Conservation (phyloP, 257 asterid species). For the Cynanchum wilfordii region DNA sequence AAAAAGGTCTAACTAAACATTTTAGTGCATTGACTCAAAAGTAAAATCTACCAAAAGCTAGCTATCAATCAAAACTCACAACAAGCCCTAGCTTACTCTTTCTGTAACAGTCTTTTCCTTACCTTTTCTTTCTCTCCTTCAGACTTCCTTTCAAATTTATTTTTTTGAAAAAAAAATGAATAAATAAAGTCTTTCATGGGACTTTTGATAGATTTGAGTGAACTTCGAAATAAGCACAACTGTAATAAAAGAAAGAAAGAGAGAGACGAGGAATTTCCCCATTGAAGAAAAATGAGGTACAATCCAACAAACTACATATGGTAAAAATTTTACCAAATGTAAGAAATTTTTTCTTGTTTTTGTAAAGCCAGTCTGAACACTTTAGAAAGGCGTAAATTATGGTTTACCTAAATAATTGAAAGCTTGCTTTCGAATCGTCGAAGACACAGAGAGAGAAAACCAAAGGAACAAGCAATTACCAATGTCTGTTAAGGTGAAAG, state of each 20-base stretch:
- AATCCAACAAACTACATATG: slow-evolving; percentile 12
- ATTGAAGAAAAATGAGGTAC: slow-evolving; percentile 30
- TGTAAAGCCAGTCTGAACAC: slow-evolving; percentile 36
- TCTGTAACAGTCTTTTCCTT: no score
- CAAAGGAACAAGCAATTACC: slow-evolving; percentile 5
- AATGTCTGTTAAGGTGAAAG: slow-evolving; percentile 2
- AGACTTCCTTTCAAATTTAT: neutral
- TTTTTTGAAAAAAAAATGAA: no score
- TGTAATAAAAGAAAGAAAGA: slow-evolving; percentile 21
- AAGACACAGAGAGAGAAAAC: slow-evolving; percentile 14
- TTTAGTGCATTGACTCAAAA: neutral
- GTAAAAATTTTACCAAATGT: slow-evolving; percentile 7
- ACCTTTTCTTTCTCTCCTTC: neutral
- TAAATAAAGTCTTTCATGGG: neutral
- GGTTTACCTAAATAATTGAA: slow-evolving; percentile 18
- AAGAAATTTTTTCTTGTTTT: slow-evolving; percentile 13
- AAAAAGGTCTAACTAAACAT: neutral
- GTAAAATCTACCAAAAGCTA: neutral
- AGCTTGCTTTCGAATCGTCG: slow-evolving; percentile 17
- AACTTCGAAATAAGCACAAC: slow-evolving; percentile 12
- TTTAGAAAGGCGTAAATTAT: slow-evolving; percentile 27
- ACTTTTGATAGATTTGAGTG: slow-evolving; percentile 1
- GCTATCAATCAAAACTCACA: slow-evolving; percentile 13
- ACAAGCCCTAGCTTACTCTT: neutral
- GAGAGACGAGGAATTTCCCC: slow-evolving; percentile 13